These are phyloP conservation scores for Nyctanthes arbortristis DNA, from an alignment of 257 asterid species.

Conservation along the genomic window DNA sequence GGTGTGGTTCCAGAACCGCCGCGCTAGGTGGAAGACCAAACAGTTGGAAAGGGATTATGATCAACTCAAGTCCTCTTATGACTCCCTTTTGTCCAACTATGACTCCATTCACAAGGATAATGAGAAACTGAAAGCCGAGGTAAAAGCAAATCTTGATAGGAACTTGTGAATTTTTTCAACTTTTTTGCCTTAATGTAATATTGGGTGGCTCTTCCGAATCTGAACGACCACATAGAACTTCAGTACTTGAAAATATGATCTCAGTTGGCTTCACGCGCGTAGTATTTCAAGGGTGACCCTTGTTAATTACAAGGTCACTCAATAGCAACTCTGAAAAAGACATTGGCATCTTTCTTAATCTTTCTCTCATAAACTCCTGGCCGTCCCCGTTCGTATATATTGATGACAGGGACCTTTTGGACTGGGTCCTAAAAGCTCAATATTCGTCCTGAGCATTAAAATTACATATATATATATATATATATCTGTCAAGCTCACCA, in stretches of 20 bases:
- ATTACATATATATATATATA: not conserved
- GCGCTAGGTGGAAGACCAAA: conserved; percentile 98
- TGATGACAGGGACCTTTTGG: conserved; percentile 40
- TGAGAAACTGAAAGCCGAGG: conserved; percentile 90
- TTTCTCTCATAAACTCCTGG: conserved; percentile 26
- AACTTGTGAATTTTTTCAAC: not conserved
- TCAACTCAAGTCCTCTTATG: conserved; percentile 82
- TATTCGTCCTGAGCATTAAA: conserved; percentile 52
- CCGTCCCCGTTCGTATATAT: conserved; percentile 18
- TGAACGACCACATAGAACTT: not conserved
- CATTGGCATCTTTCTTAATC: not conserved
- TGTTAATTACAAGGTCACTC: not conserved
- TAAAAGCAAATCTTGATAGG: conserved; percentile 21
- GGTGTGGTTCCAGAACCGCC: conserved; percentile 99
- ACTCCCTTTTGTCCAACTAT: conserved; percentile 69
- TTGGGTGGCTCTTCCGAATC: not conserved
- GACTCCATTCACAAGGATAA: conserved; percentile 77
- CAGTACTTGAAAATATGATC: not conserved
- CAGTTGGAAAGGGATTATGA: conserved; percentile 92
- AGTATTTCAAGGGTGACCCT: not conserved
- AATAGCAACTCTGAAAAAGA: not conserved
- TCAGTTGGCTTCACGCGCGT: not conserved
- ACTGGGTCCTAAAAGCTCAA: conserved; percentile 34
- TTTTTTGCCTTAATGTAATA: not conserved
- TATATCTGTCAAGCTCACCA: conserved; percentile 25